A percentile compares a stretch with the other conserved stretches of the same genome.
phyloP scores from a whole-genome alignment of 495 filamentous ascomycete species.

The Xylaria acuta region DNA sequence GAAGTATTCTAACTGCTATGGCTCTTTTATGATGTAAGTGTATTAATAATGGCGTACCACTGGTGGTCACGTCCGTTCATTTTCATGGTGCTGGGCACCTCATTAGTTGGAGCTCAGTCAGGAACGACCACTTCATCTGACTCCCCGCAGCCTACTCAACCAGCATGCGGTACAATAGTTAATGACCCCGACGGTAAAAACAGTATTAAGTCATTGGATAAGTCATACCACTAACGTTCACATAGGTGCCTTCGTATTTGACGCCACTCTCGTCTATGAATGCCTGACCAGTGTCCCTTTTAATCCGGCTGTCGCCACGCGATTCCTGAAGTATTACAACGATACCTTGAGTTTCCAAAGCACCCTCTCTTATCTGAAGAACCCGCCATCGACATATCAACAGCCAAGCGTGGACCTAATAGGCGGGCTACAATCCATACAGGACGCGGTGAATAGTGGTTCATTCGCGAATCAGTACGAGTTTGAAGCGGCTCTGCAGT shows the following conservation, averaged over 20 bases:
- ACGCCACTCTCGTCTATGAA: slow-evolving; percentile 50
- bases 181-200: neutral
- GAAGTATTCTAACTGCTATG: neutral
- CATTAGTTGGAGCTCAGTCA: neutral
- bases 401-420: slow-evolving; percentile 60
- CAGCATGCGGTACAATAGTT: slow-evolving; percentile 4
- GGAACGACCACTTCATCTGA: neutral
- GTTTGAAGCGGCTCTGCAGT: slow-evolving; percentile 57
- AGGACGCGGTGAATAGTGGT: slow-evolving; percentile 46
- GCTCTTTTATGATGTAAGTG: neutral
- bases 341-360: slow-evolving; percentile 65
- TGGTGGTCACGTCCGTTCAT: slow-evolving; percentile 3
- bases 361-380: slow-evolving; percentile 60
- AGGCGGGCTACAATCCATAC: slow-evolving; percentile 51
- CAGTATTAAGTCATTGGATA: neutral
- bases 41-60: slow-evolving; percentile 16
- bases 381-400: slow-evolving; percentile 61
- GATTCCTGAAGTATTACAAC: slow-evolving; percentile 61
- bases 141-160: neutral
- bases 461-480: slow-evolving; percentile 56
- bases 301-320: slow-evolving; percentile 54
- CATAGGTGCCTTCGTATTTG: slow-evolving; percentile 34
- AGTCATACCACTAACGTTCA: neutral
- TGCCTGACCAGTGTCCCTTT: slow-evolving; percentile 66
- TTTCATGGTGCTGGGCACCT: slow-evolving; percentile 12